phyloP scores from a whole-genome alignment of 202 grass and related monocot species.

The Schoenoplectus triqueter region DNA sequence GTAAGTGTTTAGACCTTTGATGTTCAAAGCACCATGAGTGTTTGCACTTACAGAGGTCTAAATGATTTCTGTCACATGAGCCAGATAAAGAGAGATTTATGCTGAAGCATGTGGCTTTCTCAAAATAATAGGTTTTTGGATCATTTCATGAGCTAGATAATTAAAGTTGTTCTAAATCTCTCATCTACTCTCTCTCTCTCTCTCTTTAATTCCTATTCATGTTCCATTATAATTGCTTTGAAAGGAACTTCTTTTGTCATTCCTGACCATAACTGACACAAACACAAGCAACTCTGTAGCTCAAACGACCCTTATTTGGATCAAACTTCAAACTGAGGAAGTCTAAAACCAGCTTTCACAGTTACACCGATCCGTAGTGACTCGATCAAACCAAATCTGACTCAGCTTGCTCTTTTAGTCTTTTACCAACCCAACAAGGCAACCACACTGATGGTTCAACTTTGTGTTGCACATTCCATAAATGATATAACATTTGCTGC shows the following conservation, averaged over 20 bases:
- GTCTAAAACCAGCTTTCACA: background rate
- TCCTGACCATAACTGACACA: background rate
- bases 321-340: background rate
- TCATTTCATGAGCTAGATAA: background rate
- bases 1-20: no score
- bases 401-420: background rate
- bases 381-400: background rate
- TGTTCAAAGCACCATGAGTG: no score
- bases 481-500: background rate
- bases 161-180: background rate
- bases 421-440: no score
- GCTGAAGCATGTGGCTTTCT: no score
- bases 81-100: no score
- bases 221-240: background rate
- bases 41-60: no score
- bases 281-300: background rate
- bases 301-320: background rate
- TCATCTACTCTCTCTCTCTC: background rate
- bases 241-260: no score
- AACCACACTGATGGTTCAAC: no score
- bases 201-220: background rate
- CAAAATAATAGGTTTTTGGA: no score
- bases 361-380: background rate
- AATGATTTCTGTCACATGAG: no score
- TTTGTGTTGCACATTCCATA: background rate